These are phyloP conservation scores for Nicotiana undulata DNA, from an alignment of 257 asterid genomes.

Conservation along the genomic window DNA sequence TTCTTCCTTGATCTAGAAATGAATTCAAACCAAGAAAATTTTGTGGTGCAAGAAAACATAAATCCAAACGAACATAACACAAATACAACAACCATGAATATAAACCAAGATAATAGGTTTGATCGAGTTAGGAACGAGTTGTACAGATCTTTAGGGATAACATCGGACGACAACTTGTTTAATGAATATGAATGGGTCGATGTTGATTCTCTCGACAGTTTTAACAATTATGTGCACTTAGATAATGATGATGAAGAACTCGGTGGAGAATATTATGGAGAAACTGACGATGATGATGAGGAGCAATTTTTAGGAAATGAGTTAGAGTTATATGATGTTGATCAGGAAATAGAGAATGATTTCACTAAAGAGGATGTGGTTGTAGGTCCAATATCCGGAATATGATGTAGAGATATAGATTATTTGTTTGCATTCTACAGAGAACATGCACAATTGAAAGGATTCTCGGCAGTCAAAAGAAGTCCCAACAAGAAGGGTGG, in stretches of 20 bases:
- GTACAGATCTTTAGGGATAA: no score
- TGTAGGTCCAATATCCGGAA: neutral
- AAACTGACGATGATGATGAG: neutral
- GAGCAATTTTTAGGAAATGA: neutral
- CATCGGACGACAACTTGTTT: no score
- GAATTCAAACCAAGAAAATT: no score
- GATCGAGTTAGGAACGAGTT: no score
- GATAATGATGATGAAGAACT: neutral
- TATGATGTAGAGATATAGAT: neutral
- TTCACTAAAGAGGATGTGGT: neutral
- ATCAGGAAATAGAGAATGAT: neutral
- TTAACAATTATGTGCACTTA: neutral
- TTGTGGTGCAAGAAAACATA: no score
- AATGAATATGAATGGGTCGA: no score
- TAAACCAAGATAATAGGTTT: no score
- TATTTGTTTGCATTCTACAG: neutral
- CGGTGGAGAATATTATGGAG: neutral
- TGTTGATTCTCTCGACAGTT: no score
- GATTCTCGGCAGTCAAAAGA: neutral
- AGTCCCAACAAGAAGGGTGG: neutral
- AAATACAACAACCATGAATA: no score
- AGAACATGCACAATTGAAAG: neutral
- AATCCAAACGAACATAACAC: no score
- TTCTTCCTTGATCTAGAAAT: no score
- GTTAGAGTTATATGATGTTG: neutral